phyloP scores from a whole-genome alignment of 164 flowering plant species.

The Santalum album region DNA sequence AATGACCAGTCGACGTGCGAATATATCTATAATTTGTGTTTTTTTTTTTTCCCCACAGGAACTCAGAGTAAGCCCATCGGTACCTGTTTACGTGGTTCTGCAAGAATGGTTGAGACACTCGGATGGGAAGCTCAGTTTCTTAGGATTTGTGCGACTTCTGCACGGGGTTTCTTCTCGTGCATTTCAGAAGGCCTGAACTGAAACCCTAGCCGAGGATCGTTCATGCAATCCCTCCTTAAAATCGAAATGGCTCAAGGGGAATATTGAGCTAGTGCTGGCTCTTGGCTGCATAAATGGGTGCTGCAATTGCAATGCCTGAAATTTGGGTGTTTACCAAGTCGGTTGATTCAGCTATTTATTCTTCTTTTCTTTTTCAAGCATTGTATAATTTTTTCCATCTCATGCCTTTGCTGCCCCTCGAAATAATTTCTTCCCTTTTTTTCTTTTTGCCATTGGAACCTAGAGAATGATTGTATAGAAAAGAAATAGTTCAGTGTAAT shows the following conservation, averaged over 20 bases:
- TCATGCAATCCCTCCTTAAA: too few relatives aligned
- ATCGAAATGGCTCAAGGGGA: too few relatives aligned
- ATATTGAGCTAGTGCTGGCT: too few relatives aligned
- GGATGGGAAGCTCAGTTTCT: constrained; percentile 90
- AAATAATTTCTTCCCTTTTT: too few relatives aligned
- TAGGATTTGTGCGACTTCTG: constrained; percentile 80
- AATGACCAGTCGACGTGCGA: too few relatives aligned
- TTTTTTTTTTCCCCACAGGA: constrained; percentile 60
- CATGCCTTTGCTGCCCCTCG: constrained; percentile 17
- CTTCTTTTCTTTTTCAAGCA: neutral
- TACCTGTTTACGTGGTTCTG: constrained; percentile 87
- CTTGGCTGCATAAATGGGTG: too few relatives aligned
- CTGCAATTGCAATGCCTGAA: too few relatives aligned
- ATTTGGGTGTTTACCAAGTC: constrained; percentile 4
- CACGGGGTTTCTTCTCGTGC: constrained; percentile 77
- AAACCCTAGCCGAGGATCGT: too few relatives aligned
- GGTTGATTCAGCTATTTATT: neutral
- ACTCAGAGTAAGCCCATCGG: constrained; percentile 84
- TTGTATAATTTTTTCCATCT: constrained; percentile 1
- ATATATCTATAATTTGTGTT: constrained; percentile 3
- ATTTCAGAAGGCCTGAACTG: constrained; percentile 59
- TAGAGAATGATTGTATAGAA: too few relatives aligned
- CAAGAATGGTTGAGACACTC: constrained; percentile 92
- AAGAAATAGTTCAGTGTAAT: too few relatives aligned
- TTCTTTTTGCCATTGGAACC: too few relatives aligned